These are phyloP conservation scores for Mycena haematopus DNA, from an alignment of 768 basidiomycete genomes.

Conservation along the genomic window DNA sequence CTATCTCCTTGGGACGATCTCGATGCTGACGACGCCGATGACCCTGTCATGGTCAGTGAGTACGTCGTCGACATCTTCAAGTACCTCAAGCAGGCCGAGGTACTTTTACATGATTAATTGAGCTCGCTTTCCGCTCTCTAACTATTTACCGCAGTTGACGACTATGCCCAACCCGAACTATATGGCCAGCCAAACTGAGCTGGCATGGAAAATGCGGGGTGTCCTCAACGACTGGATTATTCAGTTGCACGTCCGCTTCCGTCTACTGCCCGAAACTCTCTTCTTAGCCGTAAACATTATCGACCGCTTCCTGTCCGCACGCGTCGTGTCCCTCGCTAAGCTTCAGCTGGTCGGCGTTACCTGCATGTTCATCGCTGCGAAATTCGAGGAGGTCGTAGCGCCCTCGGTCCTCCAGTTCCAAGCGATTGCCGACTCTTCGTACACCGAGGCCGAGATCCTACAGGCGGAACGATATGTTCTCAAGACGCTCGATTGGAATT, in stretches of 20 bases:
- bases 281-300: slow-evolving; percentile 96
- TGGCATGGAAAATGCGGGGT: slow-evolving; percentile 96
- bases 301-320: slow-evolving; percentile 78
- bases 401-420: slow-evolving; percentile 92
- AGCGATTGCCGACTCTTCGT: slow-evolving; percentile 82
- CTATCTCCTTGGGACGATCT: slow-evolving; percentile 85
- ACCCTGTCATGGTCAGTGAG: slow-evolving; percentile 96
- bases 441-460: slow-evolving; percentile 79
- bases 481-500: slow-evolving; percentile 91
- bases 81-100: slow-evolving; percentile 91
- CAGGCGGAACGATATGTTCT: slow-evolving; percentile 88
- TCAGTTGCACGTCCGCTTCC: slow-evolving; percentile 92
- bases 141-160: slow-evolving; percentile 51
- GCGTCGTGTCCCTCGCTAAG: slow-evolving; percentile 87
- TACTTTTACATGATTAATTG: slow-evolving; percentile 40
- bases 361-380: slow-evolving; percentile 91
- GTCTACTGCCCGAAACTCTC: slow-evolving; percentile 91
- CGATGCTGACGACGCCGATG: slow-evolving; percentile 90
- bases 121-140: slow-evolving; percentile 8
- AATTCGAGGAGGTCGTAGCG: slow-evolving; percentile 95
- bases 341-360: slow-evolving; percentile 96
- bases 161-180: slow-evolving; percentile 94
- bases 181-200: slow-evolving; percentile 92
- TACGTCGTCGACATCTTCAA: slow-evolving; percentile 94
- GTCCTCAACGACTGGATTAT: slow-evolving; percentile 97